These are phyloP conservation scores for Mycena haematopus DNA, from an alignment of 768 basidiomycete genomes.

Conservation along the genomic window DNA sequence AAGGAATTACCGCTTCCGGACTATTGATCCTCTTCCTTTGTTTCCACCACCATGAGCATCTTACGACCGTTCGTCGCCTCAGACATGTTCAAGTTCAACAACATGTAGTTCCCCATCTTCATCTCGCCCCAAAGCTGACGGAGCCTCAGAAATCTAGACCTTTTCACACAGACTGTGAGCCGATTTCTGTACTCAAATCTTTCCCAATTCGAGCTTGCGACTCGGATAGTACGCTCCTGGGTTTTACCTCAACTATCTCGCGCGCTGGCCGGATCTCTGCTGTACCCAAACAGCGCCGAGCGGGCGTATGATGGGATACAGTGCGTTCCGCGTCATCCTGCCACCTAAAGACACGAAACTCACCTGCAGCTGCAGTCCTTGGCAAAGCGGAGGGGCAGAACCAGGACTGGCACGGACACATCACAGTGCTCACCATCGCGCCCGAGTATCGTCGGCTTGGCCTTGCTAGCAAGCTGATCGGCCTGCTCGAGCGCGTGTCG, in stretches of 20 bases:
- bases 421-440: conserved; percentile 94
- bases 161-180: conserved; percentile 96
- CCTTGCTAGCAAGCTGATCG: conserved; percentile 88
- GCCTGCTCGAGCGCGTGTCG: conserved; percentile 83
- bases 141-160: conserved; percentile 79
- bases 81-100: conserved; percentile 93
- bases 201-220: neutral
- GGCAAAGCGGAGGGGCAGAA: conserved; percentile 88
- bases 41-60: conserved; percentile 71
- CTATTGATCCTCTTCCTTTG: neutral
- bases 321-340: conserved; percentile 48
- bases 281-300: conserved; percentile 81
- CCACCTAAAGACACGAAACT: neutral
- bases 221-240: conserved; percentile 75
- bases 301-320: conserved; percentile 91
- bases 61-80: conserved; percentile 85
- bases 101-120: conserved; percentile 56
- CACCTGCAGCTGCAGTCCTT: conserved; percentile 61
- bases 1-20: conserved; percentile 1
- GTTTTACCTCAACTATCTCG: conserved; percentile 89
- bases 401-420: conserved; percentile 89
- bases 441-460: conserved; percentile 91
- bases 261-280: conserved; percentile 92
- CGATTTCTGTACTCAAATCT: conserved; percentile 8
- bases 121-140: conserved; percentile 11